phyloP scores from a whole-genome alignment of 139 green algal species.

The Closterium sp. region DNA sequence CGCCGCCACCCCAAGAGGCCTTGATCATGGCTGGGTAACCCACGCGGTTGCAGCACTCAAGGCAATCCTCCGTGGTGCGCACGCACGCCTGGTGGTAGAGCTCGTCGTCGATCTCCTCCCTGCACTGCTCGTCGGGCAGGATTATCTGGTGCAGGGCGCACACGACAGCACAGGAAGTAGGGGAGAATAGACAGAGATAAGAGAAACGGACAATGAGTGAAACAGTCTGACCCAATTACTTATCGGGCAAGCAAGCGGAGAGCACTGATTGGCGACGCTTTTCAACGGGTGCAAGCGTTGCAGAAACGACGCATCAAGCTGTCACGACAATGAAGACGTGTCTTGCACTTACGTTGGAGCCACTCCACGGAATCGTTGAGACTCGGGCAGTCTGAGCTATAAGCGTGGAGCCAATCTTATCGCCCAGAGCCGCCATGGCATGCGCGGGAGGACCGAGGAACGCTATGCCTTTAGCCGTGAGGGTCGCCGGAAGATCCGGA shows the following conservation, averaged over 20 bases:
- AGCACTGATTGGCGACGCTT: too few species aligned
- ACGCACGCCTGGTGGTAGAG: slow-evolving; percentile 65
- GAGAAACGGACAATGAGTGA: too few species aligned
- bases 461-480: slow-evolving; percentile 67
- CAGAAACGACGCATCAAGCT: too few species aligned
- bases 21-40: slow-evolving; percentile 98
- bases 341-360: slow-evolving; percentile 60
- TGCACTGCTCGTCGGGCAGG: slow-evolving; percentile 18
- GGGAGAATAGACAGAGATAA: too few species aligned
- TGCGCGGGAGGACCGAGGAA: slow-evolving; percentile 84
- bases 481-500: slow-evolving; percentile 81
- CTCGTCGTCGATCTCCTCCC: slow-evolving; percentile 65
- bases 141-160: background rate
- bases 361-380: slow-evolving; percentile 89
- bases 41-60: slow-evolving; percentile 72
- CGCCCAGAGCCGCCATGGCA: slow-evolving; percentile 91
- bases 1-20: slow-evolving; percentile 92
- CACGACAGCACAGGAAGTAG: background rate
- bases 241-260: too few species aligned
- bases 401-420: slow-evolving; percentile 95
- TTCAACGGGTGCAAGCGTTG: too few species aligned
- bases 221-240: too few species aligned
- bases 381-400: slow-evolving; percentile 89
- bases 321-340: too few species aligned
- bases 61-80: slow-evolving; percentile 37